Conservation (phyloP, 768 basidiomycete species). For the Neoboletus magnificus region DNA sequence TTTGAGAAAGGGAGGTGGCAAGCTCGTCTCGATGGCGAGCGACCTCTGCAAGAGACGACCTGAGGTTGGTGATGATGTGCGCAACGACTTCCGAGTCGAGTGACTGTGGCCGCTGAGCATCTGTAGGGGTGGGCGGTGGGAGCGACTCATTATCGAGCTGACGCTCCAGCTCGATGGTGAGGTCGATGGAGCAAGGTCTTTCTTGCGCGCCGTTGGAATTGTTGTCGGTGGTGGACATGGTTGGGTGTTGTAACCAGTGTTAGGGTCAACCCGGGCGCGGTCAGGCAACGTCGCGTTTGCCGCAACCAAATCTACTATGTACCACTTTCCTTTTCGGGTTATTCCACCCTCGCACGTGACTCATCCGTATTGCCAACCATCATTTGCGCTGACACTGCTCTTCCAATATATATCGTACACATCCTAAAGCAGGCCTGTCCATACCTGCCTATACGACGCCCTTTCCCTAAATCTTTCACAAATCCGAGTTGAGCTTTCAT, state of each 20-base stretch:
- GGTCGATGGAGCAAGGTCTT: constrained; percentile 60
- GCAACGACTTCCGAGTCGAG: constrained; percentile 75
- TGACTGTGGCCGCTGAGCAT: constrained; percentile 41
- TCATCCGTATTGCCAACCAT: background rate
- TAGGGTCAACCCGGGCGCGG: background rate
- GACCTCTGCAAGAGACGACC: constrained; percentile 58
- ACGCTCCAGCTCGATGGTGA: constrained; percentile 75
- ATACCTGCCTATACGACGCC: background rate
- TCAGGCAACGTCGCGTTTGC: constrained; percentile 10
- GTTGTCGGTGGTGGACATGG: constrained; percentile 32
- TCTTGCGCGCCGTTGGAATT: constrained; percentile 13
- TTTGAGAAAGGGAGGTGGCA: constrained; percentile 45
- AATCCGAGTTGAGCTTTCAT: background rate
- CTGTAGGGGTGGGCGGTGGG: constrained; percentile 43
- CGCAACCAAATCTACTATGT: background rate
- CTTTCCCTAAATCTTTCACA: constrained; percentile 8
- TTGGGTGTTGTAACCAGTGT: background rate
- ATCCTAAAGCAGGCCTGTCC: background rate
- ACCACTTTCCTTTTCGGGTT: background rate
- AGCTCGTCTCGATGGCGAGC: constrained; percentile 74
- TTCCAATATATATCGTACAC: constrained; percentile 8
- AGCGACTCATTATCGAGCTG: constrained; percentile 65
- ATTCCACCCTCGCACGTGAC: constrained; percentile 12
- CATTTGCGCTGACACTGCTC: background rate
- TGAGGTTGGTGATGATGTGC: constrained; percentile 71